Conservation (phyloP, 1,284 basidiomycete genomes). For the Trichosporon sp. region DNA sequence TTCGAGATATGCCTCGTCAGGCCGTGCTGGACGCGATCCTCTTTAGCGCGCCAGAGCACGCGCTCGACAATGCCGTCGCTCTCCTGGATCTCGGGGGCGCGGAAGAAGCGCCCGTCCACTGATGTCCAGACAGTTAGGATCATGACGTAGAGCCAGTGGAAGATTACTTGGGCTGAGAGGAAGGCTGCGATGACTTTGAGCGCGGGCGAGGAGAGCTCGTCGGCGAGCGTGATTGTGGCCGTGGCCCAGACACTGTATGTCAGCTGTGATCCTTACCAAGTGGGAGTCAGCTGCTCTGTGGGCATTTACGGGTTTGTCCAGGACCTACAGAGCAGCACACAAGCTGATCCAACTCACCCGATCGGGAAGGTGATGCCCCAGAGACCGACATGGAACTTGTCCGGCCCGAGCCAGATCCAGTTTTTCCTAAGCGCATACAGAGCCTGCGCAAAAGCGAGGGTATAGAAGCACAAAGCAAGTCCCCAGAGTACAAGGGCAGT, state of each 20-base stretch:
- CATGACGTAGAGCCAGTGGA: slow-evolving; percentile 57
- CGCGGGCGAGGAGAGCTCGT: slow-evolving; percentile 54
- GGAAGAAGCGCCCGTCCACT: slow-evolving; percentile 51
- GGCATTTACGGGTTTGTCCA: no score
- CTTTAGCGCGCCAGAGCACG: slow-evolving; percentile 37
- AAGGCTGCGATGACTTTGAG: slow-evolving; percentile 56
- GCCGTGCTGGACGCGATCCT: slow-evolving; percentile 28
- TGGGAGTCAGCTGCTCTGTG: no score
- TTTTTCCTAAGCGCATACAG: slow-evolving; percentile 23
- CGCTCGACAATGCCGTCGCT: slow-evolving; percentile 52
- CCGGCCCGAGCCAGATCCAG: slow-evolving; percentile 18
- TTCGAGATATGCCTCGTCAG: not conserved
- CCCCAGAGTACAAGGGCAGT: slow-evolving; percentile 50
- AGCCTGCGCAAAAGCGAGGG: slow-evolving; percentile 40
- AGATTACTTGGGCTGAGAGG: slow-evolving; percentile 54
- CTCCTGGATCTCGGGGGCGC: slow-evolving; percentile 51
- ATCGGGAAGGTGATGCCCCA: slow-evolving; percentile 47
- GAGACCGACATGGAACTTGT: slow-evolving; percentile 39
- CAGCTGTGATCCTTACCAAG: not conserved
- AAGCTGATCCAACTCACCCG: slow-evolving; percentile 27
- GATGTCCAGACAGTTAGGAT: slow-evolving; percentile 49
- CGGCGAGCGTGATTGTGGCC: slow-evolving; percentile 56
- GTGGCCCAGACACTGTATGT: slow-evolving; percentile 55
- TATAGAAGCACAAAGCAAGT: slow-evolving; percentile 49
- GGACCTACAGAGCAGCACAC: no score